A percentile compares a stretch with the other conserved stretches of the same genome.
These are phyloP conservation scores for Penicillium daleae DNA, from an alignment of 495 filamentous ascomycete species.

Conservation along the genomic window DNA sequence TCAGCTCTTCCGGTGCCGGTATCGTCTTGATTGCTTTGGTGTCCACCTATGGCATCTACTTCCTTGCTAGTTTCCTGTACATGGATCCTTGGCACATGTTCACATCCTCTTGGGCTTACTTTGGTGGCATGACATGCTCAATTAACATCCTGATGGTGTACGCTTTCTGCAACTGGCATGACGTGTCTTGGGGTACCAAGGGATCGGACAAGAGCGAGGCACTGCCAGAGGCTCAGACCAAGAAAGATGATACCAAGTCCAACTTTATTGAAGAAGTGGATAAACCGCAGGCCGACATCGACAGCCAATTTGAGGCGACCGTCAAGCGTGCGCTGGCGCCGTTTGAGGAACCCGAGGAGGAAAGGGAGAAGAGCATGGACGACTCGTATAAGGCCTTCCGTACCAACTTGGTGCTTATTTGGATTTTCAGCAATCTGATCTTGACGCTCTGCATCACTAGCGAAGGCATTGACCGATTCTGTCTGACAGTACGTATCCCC, in stretches of 20 bases:
- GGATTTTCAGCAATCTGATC: conserved; percentile 92
- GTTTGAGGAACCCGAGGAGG: conserved; percentile 69
- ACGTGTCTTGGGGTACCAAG: conserved; percentile 99
- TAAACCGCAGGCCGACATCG: conserved; percentile 96
- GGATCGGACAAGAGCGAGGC: conserved; percentile 95
- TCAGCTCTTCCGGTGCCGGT: conserved; percentile 68
- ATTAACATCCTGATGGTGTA: conserved; percentile 99
- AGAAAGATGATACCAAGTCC: conserved; percentile 79
- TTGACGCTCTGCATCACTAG: conserved; percentile 84
- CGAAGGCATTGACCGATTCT: conserved; percentile 75
- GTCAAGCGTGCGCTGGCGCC: conserved; percentile 89
- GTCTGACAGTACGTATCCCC: conserved; percentile 72
- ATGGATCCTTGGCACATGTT: conserved; percentile 99
- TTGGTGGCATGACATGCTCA: conserved; percentile 91
- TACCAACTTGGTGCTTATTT: conserved; percentile 83
- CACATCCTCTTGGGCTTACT: conserved; percentile 90
- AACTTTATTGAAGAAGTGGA: conserved; percentile 94
- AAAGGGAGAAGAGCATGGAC: conserved; percentile 81
- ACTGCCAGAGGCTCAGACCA: conserved; percentile 81
- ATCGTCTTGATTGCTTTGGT: conserved; percentile 91
- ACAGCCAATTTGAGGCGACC: conserved; percentile 92
- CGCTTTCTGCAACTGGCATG: conserved; percentile 99
- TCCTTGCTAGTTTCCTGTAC: conserved; percentile 92
- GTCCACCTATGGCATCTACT: conserved; percentile 95
- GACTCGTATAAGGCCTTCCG: conserved; percentile 98